phyloP scores from a whole-genome alignment of 73 alveolate species.

The Paramecium pentaurelia region DNA sequence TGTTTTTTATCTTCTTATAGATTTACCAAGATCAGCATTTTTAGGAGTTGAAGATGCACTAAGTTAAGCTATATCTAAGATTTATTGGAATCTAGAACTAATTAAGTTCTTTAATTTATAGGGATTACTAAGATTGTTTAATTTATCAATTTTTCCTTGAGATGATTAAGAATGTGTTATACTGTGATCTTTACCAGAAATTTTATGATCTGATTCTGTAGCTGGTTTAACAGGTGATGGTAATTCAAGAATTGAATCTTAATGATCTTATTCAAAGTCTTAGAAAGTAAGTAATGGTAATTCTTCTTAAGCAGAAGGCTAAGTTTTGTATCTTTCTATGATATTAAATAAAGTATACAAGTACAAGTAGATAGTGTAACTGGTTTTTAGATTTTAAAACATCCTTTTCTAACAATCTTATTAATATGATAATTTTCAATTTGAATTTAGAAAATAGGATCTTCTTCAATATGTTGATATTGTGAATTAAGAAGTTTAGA shows the following conservation, averaged over 20 bases:
- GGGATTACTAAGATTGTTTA: background rate
- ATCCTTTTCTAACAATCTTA: background rate
- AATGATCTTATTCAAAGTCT: background rate
- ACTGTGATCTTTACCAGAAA: background rate
- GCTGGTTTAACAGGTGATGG: background rate
- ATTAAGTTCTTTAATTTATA: background rate
- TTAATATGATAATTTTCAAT: conserved; percentile 21
- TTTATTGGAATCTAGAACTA: background rate
- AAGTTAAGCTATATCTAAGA: background rate
- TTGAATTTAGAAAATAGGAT: conserved; percentile 2
- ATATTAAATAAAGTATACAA: background rate
- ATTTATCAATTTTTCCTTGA: background rate
- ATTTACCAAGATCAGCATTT: background rate
- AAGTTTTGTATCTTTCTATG: background rate
- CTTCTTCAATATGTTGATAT: background rate
- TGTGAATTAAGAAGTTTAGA: background rate
- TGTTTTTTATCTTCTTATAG: background rate
- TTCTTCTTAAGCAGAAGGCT: background rate
- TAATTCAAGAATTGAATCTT: background rate
- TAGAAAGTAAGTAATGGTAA: background rate
- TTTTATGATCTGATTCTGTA: background rate
- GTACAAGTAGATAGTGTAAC: background rate
- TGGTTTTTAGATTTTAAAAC: background rate
- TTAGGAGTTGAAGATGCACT: background rate
- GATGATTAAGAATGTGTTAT: background rate